phyloP scores from a whole-genome alignment of 164 flowering plant genomes.

The Kalanchoe fedtschenkoi region DNA sequence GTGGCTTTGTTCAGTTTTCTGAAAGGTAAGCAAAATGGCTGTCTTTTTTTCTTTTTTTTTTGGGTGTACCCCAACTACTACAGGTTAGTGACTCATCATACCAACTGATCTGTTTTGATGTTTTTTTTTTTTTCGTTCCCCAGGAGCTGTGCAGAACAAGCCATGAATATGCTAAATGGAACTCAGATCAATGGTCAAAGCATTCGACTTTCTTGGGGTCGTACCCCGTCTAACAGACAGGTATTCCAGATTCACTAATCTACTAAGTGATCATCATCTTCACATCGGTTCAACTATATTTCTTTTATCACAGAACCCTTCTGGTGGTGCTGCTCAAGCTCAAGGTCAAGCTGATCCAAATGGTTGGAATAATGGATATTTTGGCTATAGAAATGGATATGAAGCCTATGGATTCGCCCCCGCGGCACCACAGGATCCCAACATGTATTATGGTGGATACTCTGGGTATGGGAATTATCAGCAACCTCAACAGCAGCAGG shows the following conservation, averaged over 20 bases:
- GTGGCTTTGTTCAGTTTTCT: constrained; percentile 88
- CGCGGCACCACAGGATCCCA: constrained; percentile 52
- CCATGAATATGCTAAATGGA: constrained; percentile 52
- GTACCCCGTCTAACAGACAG: constrained; percentile 72
- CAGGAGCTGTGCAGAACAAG: constrained; percentile 74
- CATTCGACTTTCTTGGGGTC: constrained; percentile 82
- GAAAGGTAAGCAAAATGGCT: constrained; percentile 37
- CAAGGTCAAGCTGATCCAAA: constrained; percentile 32
- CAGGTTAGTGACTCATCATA: not conserved
- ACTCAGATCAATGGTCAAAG: constrained; percentile 53
- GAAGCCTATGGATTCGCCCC: constrained; percentile 62
- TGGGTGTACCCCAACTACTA: not conserved
- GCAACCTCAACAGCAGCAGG: constrained; percentile 28
- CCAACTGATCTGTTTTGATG: not conserved
- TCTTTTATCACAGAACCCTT: constrained; percentile 4
- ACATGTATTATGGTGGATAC: constrained; percentile 52
- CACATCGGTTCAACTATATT: constrained; percentile 3
- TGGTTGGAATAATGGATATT: constrained; percentile 54
- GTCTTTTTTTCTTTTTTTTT: not conserved
- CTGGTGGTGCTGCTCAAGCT: constrained; percentile 16
- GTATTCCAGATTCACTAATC: constrained; percentile 13
- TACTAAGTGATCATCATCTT: not conserved
- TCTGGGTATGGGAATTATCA: constrained; percentile 57
- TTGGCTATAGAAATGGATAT: constrained; percentile 56
- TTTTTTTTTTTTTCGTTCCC: not conserved